A percentile compares a stretch with the other conserved stretches of the same genome.
phyloP scores from a whole-genome alignment of 768 basidiomycete genomes.

The Termitomyces sp. region DNA sequence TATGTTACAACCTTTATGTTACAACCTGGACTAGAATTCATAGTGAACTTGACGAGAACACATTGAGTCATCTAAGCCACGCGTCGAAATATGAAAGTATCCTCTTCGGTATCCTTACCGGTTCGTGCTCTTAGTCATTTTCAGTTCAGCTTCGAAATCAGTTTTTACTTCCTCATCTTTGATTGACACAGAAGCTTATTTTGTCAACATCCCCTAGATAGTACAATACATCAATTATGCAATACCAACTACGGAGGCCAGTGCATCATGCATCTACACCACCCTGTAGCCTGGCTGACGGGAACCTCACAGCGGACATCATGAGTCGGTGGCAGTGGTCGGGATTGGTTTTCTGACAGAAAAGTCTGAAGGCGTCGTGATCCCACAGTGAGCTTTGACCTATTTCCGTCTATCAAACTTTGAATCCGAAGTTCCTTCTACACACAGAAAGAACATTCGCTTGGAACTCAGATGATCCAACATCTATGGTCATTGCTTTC shows the following conservation, averaged over 20 bases:
- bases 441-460: background rate
- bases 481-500: background rate
- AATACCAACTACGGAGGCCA: background rate
- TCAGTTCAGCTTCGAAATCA: background rate
- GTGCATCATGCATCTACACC: too few relatives aligned
- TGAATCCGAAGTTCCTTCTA: background rate
- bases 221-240: too few relatives aligned
- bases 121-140: background rate
- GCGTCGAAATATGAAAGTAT: conserved; percentile 18
- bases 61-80: conserved; percentile 11
- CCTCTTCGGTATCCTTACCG: conserved; percentile 24
- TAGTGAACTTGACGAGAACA: conserved; percentile 5
- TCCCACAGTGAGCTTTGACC: background rate
- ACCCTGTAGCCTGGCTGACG: background rate
- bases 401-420: conserved; percentile 1
- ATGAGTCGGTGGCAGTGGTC: background rate
- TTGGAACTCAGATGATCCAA: background rate
- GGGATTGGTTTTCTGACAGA: background rate
- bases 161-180: background rate
- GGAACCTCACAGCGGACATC: background rate
- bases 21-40: conserved; percentile 2
- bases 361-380: background rate
- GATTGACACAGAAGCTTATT: background rate
- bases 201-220: background rate
- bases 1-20: conserved; percentile 7